These are phyloP conservation scores for Jamesozyma hellenica DNA, from an alignment of 805 yeast genomes.

Conservation along the genomic window DNA sequence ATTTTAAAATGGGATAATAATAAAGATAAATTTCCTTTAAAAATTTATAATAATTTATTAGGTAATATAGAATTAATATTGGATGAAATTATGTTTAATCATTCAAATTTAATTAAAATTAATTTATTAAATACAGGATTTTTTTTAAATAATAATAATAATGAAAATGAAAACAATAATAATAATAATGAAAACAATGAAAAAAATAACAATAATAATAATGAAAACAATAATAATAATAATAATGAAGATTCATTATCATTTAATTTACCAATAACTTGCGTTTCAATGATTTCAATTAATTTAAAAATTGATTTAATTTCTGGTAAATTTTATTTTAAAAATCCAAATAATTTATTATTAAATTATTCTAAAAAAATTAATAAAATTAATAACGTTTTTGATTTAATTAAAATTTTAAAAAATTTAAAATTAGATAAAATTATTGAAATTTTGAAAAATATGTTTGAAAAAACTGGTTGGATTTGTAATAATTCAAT, in stretches of 20 bases:
- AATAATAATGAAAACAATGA: too few relatives aligned
- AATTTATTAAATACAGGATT: constrained; percentile 23
- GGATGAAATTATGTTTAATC: constrained; percentile 29
- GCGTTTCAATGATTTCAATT: constrained; percentile 24
- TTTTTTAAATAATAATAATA: too few relatives aligned
- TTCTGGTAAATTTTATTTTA: constrained; percentile 26
- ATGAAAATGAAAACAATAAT: too few relatives aligned
- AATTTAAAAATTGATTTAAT: constrained; percentile 27
- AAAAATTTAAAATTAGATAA: constrained; percentile 27
- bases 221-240: too few relatives aligned
- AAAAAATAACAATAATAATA: too few relatives aligned
- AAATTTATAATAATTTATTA: constrained; percentile 18
- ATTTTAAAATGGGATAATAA: constrained; percentile 26
- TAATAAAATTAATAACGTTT: constrained; percentile 21
- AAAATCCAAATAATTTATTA: constrained; percentile 25
- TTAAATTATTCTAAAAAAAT: constrained; percentile 21
- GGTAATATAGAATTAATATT: constrained; percentile 25
- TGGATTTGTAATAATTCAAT: constrained; percentile 27
- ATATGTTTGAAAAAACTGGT: constrained; percentile 30
- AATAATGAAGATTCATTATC: constrained; percentile 25
- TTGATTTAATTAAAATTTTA: constrained; percentile 20
- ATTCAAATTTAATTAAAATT: constrained; percentile 25
- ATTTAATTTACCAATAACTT: constrained; percentile 28
- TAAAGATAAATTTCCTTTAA: constrained; percentile 10
- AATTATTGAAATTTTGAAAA: constrained; percentile 21